These are phyloP conservation scores for Neofusicoccum ribis DNA, from an alignment of 2,329 filamentous ascomycete genomes.

Conservation along the genomic window DNA sequence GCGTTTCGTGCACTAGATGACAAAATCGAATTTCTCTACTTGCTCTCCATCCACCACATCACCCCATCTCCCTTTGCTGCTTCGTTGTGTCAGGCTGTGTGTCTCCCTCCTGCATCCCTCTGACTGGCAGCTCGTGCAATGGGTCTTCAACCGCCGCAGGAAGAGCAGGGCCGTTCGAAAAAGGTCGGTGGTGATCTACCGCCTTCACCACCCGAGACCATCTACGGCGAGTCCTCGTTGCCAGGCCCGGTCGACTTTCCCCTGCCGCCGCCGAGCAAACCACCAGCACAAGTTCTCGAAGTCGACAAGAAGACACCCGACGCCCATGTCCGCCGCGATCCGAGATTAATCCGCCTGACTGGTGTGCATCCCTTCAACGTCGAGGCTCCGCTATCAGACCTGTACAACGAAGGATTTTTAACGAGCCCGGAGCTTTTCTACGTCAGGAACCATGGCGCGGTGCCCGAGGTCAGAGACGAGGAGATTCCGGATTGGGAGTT, in stretches of 20 bases:
- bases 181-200: conserved; percentile 29
- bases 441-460: conserved; percentile 84
- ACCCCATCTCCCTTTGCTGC: background rate
- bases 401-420: conserved; percentile 81
- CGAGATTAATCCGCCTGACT: conserved; percentile 80
- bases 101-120: background rate
- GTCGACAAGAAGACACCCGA: conserved; percentile 83
- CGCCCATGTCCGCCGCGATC: conserved; percentile 74
- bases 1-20: conserved; percentile 16
- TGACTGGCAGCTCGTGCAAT: conserved; percentile 15
- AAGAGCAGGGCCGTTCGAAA: conserved; percentile 26
- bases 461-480: conserved; percentile 72
- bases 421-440: conserved; percentile 88
- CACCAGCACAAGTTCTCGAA: conserved; percentile 64
- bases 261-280: conserved; percentile 65
- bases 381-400: conserved; percentile 75
- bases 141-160: conserved; percentile 22
- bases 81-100: background rate
- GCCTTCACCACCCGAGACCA: conserved; percentile 41
- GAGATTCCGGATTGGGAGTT: conserved; percentile 80
- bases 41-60: background rate
- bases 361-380: conserved; percentile 90
- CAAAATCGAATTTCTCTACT: conserved; percentile 8
- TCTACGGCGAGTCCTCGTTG: conserved; percentile 46
- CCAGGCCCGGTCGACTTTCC: conserved; percentile 56